Conservation (phyloP, 2,329 filamentous ascomycete genomes). For the Colletotrichum navitas region DNA sequence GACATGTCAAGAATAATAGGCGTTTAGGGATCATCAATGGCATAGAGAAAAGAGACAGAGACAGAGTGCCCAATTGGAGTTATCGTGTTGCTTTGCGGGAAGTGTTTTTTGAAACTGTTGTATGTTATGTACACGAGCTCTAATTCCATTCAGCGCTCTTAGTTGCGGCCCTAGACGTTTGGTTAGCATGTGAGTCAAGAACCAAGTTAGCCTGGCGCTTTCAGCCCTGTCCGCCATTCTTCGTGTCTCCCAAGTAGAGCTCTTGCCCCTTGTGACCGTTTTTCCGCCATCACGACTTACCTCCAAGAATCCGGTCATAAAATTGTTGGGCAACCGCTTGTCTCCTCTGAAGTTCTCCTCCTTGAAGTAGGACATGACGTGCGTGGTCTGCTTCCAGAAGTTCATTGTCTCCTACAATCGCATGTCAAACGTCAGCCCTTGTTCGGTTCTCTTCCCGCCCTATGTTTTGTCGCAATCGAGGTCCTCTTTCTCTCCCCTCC, state of each 20-base stretch:
- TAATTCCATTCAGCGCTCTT: constrained; percentile 29
- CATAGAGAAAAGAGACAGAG: constrained; percentile 29
- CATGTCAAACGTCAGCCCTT: neutral
- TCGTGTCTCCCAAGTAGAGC: neutral
- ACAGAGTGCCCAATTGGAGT: constrained; percentile 14
- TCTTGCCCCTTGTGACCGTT: neutral
- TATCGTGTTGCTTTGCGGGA: constrained; percentile 14
- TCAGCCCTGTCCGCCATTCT: too few species aligned
- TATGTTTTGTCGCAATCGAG: neutral
- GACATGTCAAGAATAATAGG: constrained; percentile 9
- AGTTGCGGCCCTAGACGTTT: constrained; percentile 44
- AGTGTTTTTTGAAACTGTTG: constrained; percentile 29
- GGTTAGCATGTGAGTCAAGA: constrained; percentile 10
- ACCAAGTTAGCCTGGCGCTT: neutral
- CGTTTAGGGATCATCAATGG: constrained; percentile 16
- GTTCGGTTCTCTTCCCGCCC: neutral
- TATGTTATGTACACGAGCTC: constrained; percentile 39
- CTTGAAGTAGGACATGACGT: constrained; percentile 97
- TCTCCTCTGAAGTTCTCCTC: constrained; percentile 82
- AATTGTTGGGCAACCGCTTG: constrained; percentile 84
- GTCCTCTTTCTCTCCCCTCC: neutral
- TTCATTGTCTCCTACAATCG: constrained; percentile 89
- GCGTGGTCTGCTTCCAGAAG: constrained; percentile 97
- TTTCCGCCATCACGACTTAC: constrained; percentile 62
- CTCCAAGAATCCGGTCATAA: constrained; percentile 96